phyloP scores from a whole-genome alignment of 306 rosid species.

The Fragaria iinumae region DNA sequence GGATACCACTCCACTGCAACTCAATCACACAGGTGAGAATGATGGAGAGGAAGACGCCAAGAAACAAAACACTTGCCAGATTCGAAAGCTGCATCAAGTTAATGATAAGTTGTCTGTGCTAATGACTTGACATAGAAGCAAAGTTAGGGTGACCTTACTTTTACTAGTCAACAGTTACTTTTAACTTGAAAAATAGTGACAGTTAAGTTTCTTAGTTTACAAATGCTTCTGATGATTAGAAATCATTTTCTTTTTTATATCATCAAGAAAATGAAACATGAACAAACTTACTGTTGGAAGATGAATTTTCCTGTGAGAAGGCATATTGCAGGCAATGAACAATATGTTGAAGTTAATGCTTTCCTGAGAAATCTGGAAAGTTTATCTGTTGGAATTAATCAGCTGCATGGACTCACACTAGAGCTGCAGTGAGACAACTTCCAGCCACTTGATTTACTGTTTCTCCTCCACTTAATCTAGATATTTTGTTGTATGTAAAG shows the following conservation, averaged over 20 bases:
- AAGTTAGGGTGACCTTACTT: not conserved
- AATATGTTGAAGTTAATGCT: too few relatives aligned
- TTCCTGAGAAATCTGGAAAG: too few relatives aligned
- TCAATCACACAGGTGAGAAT: constrained; percentile 76
- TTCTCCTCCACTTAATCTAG: too few relatives aligned
- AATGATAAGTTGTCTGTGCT: not conserved
- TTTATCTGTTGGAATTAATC: too few relatives aligned
- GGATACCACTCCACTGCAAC: constrained; percentile 88
- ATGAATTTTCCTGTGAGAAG: constrained; percentile 94
- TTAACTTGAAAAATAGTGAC: not conserved
- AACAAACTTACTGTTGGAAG: constrained; percentile 77
- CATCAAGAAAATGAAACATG: constrained; percentile 11
- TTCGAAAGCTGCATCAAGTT: constrained; percentile 73
- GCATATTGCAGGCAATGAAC: constrained; percentile 88
- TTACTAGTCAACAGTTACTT: not conserved
- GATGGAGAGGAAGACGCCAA: constrained; percentile 90
- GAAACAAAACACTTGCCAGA: constrained; percentile 83
- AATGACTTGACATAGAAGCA: constrained; percentile 5
- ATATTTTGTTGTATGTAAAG: too few relatives aligned
- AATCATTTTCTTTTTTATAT: too few relatives aligned
- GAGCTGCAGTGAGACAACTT: too few relatives aligned
- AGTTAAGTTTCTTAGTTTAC: too few relatives aligned
- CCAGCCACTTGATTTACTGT: too few relatives aligned
- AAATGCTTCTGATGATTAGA: not conserved
- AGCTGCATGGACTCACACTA: too few relatives aligned